Base-by-base conservation (phyloP, 768 basidiomycete species). In the Leccinum pellstonianum region DNA sequence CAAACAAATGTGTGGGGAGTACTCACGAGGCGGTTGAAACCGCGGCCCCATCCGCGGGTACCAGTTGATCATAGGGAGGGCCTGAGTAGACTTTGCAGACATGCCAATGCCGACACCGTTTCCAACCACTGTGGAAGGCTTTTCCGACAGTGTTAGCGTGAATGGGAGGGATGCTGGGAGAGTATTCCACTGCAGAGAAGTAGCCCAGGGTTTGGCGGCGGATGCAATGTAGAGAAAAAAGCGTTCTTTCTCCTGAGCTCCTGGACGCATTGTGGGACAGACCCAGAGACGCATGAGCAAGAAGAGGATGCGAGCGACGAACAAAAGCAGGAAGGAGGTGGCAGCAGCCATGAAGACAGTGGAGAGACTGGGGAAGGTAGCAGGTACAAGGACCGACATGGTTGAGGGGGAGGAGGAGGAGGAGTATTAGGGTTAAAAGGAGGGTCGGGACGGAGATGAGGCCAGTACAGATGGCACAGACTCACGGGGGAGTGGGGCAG, bases 21-120 rank as follows among this genome's bases (percentile, higher is more conserved):
- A 68, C 72, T 71, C 56, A 73, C 72, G 71, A 51, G 72, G 73
- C 0, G 72, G 70, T 37, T 73, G 71, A 37, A 73, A 73, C 46
- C 51, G 69, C 12, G 73, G 69, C 17, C 61, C 64, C 35, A 59
- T 41, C 15, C 71, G 69, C 17, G 50, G 52, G 5, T 49, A 59
- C 72, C 72, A 73, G 37, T 57, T 68, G 10, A 56, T 41, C 4
- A 73, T 46, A 15, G 64, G 63, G 3, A 74, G 53, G 5, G 23
- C 35, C 17, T 58, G 64, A 11, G 57, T 11, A n/a, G 59, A 63
- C 47, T 66, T 68, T 31, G 35, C 60, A 2, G 58, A 56, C 4
- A 56, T 56, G 2, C 53, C 31, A 5, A 63, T 49, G 10, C 60
- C 51, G 37, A 62, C 48, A n/a, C 54, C 49, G 23, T 54, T 56